A percentile compares a stretch with the other conserved stretches of the same genome.
These are phyloP conservation scores for Mycena venus DNA, from an alignment of 768 basidiomycete genomes.

Conservation along the genomic window DNA sequence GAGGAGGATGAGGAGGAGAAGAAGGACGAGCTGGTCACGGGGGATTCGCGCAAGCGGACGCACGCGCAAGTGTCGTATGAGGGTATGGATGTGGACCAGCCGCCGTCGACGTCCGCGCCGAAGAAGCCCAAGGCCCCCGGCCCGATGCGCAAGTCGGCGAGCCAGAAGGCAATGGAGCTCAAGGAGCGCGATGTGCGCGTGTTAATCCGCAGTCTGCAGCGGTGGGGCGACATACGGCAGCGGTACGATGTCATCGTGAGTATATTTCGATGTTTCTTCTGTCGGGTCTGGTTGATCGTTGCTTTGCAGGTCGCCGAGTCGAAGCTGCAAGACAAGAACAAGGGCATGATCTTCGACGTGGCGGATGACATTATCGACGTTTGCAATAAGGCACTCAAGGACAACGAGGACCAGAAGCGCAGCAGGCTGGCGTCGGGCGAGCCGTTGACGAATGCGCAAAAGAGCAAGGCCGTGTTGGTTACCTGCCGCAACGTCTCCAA, in stretches of 20 bases:
- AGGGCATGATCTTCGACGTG: constrained; percentile 90
- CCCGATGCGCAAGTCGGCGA: constrained; percentile 88
- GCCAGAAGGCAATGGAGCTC: constrained; percentile 95
- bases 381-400: constrained; percentile 86
- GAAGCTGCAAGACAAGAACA: constrained; percentile 94
- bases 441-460: constrained; percentile 91
- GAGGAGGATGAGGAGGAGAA: constrained; percentile 84
- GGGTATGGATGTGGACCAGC: constrained; percentile 92
- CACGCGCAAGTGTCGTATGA: constrained; percentile 92
- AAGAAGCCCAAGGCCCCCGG: constrained; percentile 82
- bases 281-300: constrained; percentile 15
- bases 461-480: constrained; percentile 97
- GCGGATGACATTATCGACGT: constrained; percentile 93
- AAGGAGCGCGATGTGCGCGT: constrained; percentile 98
- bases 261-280: constrained; percentile 34
- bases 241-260: constrained; percentile 95
- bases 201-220: constrained; percentile 92
- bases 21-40: constrained; percentile 77
- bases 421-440: constrained; percentile 84
- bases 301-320: constrained; percentile 85
- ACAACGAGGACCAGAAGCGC: constrained; percentile 87
- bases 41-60: constrained; percentile 85
- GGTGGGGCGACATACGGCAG: constrained; percentile 97
- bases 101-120: constrained; percentile 67
- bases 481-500: constrained; percentile 90